A percentile compares a stretch with the other conserved stretches of the same genome.
phyloP scores from a whole-genome alignment of 345 rosid genomes.

The Bruguiera parviflora region DNA sequence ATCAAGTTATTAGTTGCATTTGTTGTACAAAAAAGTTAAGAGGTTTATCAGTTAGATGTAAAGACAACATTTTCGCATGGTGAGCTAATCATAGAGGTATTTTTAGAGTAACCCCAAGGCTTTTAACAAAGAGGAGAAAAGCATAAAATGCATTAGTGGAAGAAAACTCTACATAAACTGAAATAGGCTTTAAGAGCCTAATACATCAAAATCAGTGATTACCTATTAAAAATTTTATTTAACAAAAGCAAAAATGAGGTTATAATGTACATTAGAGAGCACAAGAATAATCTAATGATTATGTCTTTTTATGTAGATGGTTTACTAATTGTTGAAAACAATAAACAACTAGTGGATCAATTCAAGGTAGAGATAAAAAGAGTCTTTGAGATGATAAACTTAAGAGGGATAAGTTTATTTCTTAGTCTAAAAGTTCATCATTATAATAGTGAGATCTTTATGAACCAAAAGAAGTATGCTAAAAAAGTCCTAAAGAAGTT shows the following conservation, averaged over 20 bases:
- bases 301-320: background rate
- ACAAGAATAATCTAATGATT: background rate
- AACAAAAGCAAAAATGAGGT: background rate
- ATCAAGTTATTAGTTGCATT: too few species aligned
- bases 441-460: too few species aligned
- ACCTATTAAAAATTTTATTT: conserved; percentile 20
- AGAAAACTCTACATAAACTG: background rate
- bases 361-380: background rate
- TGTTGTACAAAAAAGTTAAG: too few species aligned
- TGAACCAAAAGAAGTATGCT: too few species aligned
- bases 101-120: background rate
- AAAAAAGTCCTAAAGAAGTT: too few species aligned
- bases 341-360: background rate
- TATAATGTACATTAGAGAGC: background rate
- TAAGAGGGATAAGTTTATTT: background rate
- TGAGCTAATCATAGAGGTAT: background rate
- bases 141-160: background rate
- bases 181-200: too few species aligned
- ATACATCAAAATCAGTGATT: background rate
- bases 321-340: background rate
- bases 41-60: background rate
- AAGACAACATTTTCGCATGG: background rate
- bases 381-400: background rate
- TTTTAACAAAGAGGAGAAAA: background rate
- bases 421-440: too few species aligned